Base-by-base conservation (phyloP, 2,329 filamentous ascomycete species). In the Calonectria montana region DNA sequence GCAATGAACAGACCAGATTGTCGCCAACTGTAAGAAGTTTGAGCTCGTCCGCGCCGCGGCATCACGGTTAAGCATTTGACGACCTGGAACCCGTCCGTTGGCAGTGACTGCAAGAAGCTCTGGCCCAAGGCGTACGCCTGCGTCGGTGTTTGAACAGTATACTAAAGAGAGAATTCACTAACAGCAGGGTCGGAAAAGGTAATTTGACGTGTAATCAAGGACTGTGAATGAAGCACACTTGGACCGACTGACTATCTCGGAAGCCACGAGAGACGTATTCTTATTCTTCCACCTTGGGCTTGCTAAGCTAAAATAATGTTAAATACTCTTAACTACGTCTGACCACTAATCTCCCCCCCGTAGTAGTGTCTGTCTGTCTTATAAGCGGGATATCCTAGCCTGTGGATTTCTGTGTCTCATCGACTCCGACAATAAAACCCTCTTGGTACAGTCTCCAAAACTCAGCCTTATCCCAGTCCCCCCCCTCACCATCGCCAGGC, bases 1-100 rank as follows among this genome's bases (percentile, higher is more conserved):
- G 5, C 4, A 31, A 31, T 31, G 29, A 31, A 5, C 29, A 31
- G 63, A 75, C 2, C 77, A 77, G 62, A 81, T 83, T 75, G 74
- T 77, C 18, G 61, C 66, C 18, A 80, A 80, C 73, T 82, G 81
- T 50, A 75, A 81, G 37, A 78, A 72, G 43, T 83, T 81, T 65
- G 71, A 81, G 70, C 43, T 73, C 2, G 79, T 82, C 7, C 45
- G 45, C 21, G 45, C 45, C 45, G 45, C 10, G 21, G 45, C 45
- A 48, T 48, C 45, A 48, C 45, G 23, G 21, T 48, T 21, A 48
- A 48, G 45, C 45, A 48, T 21, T 27, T 48, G 45, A 48, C 45
- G 4, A 48, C 45, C 45, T 48, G 45, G 45, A 48, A 48, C 45
- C 45, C 45, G 45, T 48, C 45, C 21, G 25, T 48, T 27, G 45